Evolutionary conservation across 345 rosid species (phyloP).

Genomic region (Citrus inodora): DNA sequence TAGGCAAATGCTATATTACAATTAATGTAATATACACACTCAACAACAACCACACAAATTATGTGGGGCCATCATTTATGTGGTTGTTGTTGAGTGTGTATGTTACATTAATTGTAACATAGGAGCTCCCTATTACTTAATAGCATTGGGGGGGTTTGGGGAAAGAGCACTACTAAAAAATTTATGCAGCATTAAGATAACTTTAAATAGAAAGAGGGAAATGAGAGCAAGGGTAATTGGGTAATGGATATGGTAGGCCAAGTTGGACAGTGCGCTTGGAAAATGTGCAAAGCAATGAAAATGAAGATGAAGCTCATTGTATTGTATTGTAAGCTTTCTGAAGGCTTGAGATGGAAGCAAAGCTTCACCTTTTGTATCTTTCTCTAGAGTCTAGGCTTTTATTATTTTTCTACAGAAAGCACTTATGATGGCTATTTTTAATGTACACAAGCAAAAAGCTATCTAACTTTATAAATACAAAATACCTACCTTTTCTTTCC

Average conservation of each 20-base stretch:
- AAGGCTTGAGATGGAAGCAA: constrained; percentile 23
- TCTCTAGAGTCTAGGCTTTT: not conserved
- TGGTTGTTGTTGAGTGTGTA: too few relatives aligned
- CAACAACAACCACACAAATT: too few relatives aligned
- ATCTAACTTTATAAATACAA: constrained; percentile 16
- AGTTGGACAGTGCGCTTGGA: constrained; percentile 19
- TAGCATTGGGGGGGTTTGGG: too few relatives aligned
- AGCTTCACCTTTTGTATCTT: constrained; percentile 12
- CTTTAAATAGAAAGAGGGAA: not conserved
- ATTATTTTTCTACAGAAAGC: not conserved
- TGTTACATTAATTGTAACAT: too few relatives aligned
- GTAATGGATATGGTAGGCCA: not conserved
- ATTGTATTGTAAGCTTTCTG: constrained; percentile 13
- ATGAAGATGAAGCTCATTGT: not conserved
- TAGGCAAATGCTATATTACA: too few relatives aligned
- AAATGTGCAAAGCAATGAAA: constrained; percentile 20
- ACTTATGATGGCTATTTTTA: not conserved
- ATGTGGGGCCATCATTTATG: too few relatives aligned
- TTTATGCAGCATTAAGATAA: not conserved
- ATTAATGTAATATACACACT: too few relatives aligned
- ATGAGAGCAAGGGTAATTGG: not conserved
- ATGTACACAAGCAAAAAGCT: constrained; percentile 16
- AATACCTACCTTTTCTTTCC: not conserved
- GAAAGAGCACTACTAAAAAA: not conserved
- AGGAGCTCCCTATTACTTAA: not conserved